phyloP scores from a whole-genome alignment of 768 basidiomycete genomes.

The Mycena kentingensis region DNA sequence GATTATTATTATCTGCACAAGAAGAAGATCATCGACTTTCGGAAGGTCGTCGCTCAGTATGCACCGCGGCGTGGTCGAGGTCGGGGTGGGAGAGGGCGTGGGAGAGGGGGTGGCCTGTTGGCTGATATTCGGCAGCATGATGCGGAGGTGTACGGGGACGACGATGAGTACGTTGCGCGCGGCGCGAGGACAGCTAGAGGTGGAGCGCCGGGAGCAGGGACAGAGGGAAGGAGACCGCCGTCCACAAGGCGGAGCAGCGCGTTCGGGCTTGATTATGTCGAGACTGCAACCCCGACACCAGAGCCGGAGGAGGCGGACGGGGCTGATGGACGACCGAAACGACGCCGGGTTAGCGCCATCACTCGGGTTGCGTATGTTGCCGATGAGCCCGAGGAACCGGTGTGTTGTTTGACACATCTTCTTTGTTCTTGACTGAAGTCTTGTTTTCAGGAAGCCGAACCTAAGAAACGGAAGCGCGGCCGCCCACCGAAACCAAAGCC shows the following conservation, averaged over 20 bases:
- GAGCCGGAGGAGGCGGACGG: slow-evolving; percentile 37
- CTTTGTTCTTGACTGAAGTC: slow-evolving; percentile 3
- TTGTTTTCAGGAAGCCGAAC: slow-evolving; percentile 30
- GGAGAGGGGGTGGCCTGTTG: slow-evolving; percentile 68
- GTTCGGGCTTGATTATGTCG: slow-evolving; percentile 36
- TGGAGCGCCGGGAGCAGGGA: slow-evolving; percentile 21
- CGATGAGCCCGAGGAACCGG: slow-evolving; percentile 18
- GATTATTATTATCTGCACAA: slow-evolving; percentile 95
- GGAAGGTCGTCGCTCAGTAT: slow-evolving; percentile 67
- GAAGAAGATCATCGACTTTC: slow-evolving; percentile 83
- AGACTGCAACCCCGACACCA: slow-evolving; percentile 50
- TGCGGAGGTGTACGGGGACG: slow-evolving; percentile 48
- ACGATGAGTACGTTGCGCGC: slow-evolving; percentile 32
- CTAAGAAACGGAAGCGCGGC: slow-evolving; percentile 34
- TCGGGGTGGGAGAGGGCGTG: slow-evolving; percentile 58
- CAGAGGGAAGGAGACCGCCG: slow-evolving; percentile 17
- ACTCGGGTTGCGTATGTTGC: slow-evolving; percentile 12
- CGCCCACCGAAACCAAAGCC: slow-evolving; percentile 39
- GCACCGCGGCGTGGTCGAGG: slow-evolving; percentile 65
- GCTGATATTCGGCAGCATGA: slow-evolving; percentile 82
- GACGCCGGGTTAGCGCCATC: slow-evolving; percentile 20
- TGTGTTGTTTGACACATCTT: background rate
- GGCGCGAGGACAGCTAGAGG: slow-evolving; percentile 45
- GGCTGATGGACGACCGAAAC: slow-evolving; percentile 31
- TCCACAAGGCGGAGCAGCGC: slow-evolving; percentile 18